Percentiles rank a stretch among this genome's conserved stretches.
Evolutionary conservation across 345 rosid genomes (phyloP).

Genomic region (Raphanus raphanistrum): DNA sequence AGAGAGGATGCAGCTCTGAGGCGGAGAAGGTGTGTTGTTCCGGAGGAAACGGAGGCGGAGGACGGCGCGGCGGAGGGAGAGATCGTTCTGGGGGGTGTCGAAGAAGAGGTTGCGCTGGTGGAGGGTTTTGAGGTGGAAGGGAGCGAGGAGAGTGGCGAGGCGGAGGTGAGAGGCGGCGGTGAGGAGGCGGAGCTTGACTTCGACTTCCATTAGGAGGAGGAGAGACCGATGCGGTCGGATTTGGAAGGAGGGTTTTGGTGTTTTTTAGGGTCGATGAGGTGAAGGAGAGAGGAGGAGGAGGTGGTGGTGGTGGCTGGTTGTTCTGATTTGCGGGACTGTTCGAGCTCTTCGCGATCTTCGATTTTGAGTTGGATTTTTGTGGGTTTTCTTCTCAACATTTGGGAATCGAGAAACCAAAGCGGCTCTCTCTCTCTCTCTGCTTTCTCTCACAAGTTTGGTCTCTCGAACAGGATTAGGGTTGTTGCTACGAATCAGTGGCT

Average conservation of each 20-base stretch:
- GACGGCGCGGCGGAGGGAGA: constrained; percentile 50
- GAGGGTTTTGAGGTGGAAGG: constrained; percentile 57
- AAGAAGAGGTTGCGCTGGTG: constrained; percentile 73
- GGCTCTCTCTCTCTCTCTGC: not conserved
- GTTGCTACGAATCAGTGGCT: not conserved
- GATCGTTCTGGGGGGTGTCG: constrained; percentile 55
- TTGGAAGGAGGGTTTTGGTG: constrained; percentile 54
- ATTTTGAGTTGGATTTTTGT: constrained; percentile 76
- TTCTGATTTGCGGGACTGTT: constrained; percentile 61
- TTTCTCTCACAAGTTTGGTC: not conserved
- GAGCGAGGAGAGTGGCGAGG: constrained; percentile 53
- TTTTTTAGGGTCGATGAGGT: constrained; percentile 58
- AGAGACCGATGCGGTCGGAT: constrained; percentile 69
- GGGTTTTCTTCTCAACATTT: constrained; percentile 86
- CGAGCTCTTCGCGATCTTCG: constrained; percentile 87
- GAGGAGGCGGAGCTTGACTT: constrained; percentile 68
- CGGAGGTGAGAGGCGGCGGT: constrained; percentile 48
- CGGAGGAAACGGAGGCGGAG: constrained; percentile 63
- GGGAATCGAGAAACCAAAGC: not conserved
- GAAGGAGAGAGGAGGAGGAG: constrained; percentile 53
- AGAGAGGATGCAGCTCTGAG: constrained; percentile 53
- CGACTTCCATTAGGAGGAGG: constrained; percentile 66
- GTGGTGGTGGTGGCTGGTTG: constrained; percentile 14
- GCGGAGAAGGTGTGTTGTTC: not conserved
- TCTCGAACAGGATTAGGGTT: not conserved